Evolutionary conservation across 2,329 filamentous ascomycete genomes (phyloP), one percentile per base, ranked within the genome.

Genomic region (Phyllosticta paracitricarpa): DNA sequence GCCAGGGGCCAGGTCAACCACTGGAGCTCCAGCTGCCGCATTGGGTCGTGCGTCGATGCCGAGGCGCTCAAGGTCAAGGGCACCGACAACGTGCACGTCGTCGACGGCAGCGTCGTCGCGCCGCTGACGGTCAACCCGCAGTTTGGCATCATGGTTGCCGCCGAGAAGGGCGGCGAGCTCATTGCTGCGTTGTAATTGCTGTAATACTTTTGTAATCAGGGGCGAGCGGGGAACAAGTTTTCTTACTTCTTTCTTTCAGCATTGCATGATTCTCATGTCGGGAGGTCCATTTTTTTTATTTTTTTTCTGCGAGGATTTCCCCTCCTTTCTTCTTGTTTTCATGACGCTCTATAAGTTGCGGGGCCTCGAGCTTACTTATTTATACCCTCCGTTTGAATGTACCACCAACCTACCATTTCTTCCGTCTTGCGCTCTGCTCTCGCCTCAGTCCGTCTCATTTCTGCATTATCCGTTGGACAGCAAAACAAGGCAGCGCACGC

Each of bases 71-170:
- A 70, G 61, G 80, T 82, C 0, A 69, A 76, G 6, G 80, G 80
- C 0, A 81, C 77, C 64, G 63, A 72, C 1, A 83, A 83, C 65
- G 67, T 83, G 25, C 77, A 80, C 62, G 79, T 83, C 1, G 73
- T 82, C 3, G 80, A 83, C 66, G 77, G 76, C 0, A 79, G 77
- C 40, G 80, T 82, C 51, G 64, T 81, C 7, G 68, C 75, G 30
- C 80, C 80, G 0, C 67, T 83, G 65, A 82, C 79, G 0, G 79
- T 80, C 1, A 83, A 83, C 65, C 81, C 81, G 1, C 79, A 81
- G 64, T 79, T 82, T 68, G 80, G 79, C 0, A 74, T 81, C 26
- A 82, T 83, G 79, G 76, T 80, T 22, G 80, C 78, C 4, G 81
- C 75, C 0, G 81, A 83, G 71, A 76, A 74, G 64, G 81, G 77